Percentiles rank a stretch among this genome's conserved stretches.
phyloP scores from a whole-genome alignment of 1,284 basidiomycete genomes.

The Puccinia novopanici region DNA sequence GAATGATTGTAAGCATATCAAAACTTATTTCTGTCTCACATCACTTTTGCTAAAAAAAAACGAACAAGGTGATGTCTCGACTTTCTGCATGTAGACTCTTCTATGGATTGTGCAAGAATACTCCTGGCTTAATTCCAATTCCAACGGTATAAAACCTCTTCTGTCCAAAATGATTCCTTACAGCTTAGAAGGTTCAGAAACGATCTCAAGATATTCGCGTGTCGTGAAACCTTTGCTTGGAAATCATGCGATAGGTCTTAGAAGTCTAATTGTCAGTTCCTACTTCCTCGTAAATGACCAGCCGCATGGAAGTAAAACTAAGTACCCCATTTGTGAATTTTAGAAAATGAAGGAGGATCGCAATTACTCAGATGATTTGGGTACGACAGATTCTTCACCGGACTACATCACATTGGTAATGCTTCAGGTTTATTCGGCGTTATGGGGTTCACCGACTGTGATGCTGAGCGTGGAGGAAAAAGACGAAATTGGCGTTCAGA shows the following conservation, averaged over 20 bases:
- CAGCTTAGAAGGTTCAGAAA: conserved; percentile 2
- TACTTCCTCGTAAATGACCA: background rate
- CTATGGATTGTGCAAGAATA: conserved; percentile 18
- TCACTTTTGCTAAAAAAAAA: background rate
- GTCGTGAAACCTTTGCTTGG: conserved; percentile 1
- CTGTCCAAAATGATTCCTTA: background rate
- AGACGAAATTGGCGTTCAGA: background rate
- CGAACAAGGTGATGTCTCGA: no score
- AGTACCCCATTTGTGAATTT: background rate
- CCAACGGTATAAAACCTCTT: background rate
- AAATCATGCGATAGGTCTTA: conserved; percentile 18
- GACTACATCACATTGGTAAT: background rate
- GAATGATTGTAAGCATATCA: background rate
- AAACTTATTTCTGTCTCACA: background rate
- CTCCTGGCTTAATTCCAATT: background rate
- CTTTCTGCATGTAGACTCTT: background rate
- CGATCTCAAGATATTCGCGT: background rate
- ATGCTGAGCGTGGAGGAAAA: background rate
- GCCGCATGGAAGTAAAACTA: no score
- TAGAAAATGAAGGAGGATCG: background rate
- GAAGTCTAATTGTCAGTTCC: conserved; percentile 2
- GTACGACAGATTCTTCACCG: background rate
- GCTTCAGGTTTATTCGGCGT: conserved; percentile 6
- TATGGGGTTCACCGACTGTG: background rate
- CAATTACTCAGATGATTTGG: background rate